Base-by-base conservation (phyloP, 2,329 filamentous ascomycete genomes). In the Nemania bipapillata region DNA sequence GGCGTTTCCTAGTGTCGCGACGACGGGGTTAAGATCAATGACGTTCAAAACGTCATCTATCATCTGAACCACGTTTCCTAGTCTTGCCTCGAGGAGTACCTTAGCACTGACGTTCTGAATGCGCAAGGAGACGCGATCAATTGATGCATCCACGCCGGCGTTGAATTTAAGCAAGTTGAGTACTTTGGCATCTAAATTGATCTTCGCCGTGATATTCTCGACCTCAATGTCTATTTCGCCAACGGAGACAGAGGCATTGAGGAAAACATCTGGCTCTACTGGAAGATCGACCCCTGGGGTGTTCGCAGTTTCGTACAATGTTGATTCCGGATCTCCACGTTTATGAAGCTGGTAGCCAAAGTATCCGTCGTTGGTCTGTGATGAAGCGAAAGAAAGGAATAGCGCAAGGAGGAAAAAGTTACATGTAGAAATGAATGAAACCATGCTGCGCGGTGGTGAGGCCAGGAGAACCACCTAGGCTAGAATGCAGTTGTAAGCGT, bases 11-110 rank as follows among this genome's bases (percentile, higher is more conserved):
- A 89, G 79, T 12, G 86, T 86, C 0, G 85, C 86, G 45, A 89
- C 80, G 66, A 89, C 80, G 35, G 87, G 87, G 73, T 90, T 90
- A 22, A 89, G 79, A 72, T 90, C 88, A 63, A 90, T 83, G 30
- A 85, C 87, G 63, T 83, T 80, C 24, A 90, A 81, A 3, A 88
- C 86, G 72, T 88, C 84, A 74, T 83, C 82, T 50, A 90, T 83
- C 86, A 89, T 89, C 57, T 81, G 73, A 2, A 89, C 85, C 1
- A 90, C 81, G 72, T 89, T 89, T n/a, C 81, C 84, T 0, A 90
- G 80, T 1, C 88, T 82, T 0, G 87, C 87, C 74, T 89, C 87
- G 2, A 90, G 84, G 63, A 85, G 80, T 30, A 89, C 86, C 74
- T 85, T 85, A 32, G 87, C 87, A 32, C 80, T 84, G 64, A 89